Conservation (phyloP, 2,329 filamentous ascomycete genomes). For the Xylaria hypoxylon region DNA sequence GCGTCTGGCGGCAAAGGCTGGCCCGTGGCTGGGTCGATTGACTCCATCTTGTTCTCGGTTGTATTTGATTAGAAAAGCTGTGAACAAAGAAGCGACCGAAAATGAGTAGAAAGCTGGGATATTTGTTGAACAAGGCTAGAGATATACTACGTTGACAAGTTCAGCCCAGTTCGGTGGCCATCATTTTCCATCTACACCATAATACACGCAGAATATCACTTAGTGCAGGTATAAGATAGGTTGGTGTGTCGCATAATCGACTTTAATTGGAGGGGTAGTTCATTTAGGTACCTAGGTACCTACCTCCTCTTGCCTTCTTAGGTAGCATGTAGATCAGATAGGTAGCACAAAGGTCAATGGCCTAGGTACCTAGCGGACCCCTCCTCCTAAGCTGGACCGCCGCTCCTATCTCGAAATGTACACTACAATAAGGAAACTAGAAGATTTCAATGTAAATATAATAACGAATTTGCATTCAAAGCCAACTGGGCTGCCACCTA, state of each 20-base stretch:
- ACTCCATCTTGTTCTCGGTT: conserved; percentile 62
- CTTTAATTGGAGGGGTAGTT: conserved; percentile 25
- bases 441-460: too few relatives aligned
- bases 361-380: not conserved
- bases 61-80: conserved; percentile 3
- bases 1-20: conserved; percentile 75
- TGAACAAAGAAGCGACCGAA: not conserved
- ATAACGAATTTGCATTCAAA: too few relatives aligned
- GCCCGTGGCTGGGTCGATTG: conserved; percentile 78
- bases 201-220: conserved; percentile 15
- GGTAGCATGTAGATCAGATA: too few relatives aligned
- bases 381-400: not conserved
- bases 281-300: conserved; percentile 5
- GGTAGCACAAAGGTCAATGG: too few relatives aligned
- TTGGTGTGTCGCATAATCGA: conserved; percentile 24
- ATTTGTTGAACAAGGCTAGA: conserved; percentile 20
- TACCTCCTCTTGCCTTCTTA: not conserved
- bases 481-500: too few relatives aligned
- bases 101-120: conserved; percentile 5
- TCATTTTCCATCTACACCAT: conserved; percentile 23
- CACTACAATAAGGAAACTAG: not conserved
- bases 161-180: conserved; percentile 14
- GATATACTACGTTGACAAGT: conserved; percentile 3
- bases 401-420: conserved; percentile 1
- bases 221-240: conserved; percentile 18